phyloP scores from a whole-genome alignment of 2,329 filamentous ascomycete genomes.

The Pseudocercospora crystallina region DNA sequence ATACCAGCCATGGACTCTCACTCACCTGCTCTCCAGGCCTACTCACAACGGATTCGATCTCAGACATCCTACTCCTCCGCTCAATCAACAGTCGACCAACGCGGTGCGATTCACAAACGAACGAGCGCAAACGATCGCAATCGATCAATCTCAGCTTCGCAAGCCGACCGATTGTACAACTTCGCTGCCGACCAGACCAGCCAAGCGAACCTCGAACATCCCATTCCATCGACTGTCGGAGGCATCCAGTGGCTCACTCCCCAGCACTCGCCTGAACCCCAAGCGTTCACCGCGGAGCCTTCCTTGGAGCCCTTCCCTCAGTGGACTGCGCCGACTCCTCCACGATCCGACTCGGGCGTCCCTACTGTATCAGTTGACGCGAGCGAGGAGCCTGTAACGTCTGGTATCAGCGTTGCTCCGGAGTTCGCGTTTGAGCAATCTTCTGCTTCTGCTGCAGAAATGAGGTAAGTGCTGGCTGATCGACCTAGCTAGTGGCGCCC shows the following conservation, averaged over 20 bases:
- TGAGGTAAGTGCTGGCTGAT: conserved; percentile 32
- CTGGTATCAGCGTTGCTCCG: conserved; percentile 21
- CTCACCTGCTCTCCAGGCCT: conserved; percentile 33
- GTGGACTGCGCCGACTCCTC: conserved; percentile 36
- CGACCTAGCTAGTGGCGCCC: conserved; percentile 1
- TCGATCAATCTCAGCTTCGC: conserved; percentile 31
- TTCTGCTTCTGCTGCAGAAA: conserved; percentile 31
- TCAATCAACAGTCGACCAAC: conserved; percentile 23
- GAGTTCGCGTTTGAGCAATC: conserved; percentile 31
- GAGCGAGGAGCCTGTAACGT: conserved; percentile 27
- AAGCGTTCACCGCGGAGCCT: conserved; percentile 25
- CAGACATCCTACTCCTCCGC: conserved; percentile 29
- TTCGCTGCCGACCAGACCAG: conserved; percentile 27
- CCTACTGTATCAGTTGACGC: conserved; percentile 32
- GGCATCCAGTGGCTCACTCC: conserved; percentile 33
- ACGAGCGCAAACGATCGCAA: conserved; percentile 23
- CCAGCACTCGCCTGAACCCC: conserved; percentile 34
- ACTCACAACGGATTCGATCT: conserved; percentile 24
- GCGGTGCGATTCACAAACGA: conserved; percentile 33
- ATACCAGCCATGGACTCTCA: conserved; percentile 30
- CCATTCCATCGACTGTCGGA: conserved; percentile 11
- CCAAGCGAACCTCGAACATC: conserved; percentile 18
- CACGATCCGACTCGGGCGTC: conserved; percentile 35
- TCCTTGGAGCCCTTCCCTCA: conserved; percentile 30
- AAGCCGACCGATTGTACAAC: conserved; percentile 31